A percentile compares a stretch with the other conserved stretches of the same genome.
These are phyloP conservation scores for Colletotrichum sp. DNA, from an alignment of 2,329 filamentous ascomycete genomes.

Conservation along the genomic window DNA sequence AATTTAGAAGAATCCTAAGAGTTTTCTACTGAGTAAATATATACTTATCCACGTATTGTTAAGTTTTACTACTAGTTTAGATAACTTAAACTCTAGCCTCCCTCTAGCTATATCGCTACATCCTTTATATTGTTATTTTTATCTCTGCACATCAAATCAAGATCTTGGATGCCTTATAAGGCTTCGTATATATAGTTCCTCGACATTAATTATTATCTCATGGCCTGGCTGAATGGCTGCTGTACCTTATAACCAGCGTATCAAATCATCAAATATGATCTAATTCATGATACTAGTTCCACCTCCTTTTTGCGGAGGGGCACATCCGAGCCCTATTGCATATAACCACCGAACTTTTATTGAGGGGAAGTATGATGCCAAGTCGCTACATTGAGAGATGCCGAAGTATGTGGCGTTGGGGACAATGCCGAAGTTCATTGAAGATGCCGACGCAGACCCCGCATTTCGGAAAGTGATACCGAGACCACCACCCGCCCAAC, in stretches of 20 bases:
- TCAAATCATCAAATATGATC: background rate
- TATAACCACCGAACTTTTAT: accelerated
- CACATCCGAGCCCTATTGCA: background rate
- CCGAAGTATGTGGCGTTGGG: background rate
- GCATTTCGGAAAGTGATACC: background rate
- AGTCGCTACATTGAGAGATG: background rate
- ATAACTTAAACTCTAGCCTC: background rate
- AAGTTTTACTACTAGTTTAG: no score
- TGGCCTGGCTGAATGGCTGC: background rate
- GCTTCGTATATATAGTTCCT: accelerated
- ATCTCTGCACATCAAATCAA: accelerated
- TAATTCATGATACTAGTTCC: background rate
- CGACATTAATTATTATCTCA: background rate
- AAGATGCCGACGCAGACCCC: background rate
- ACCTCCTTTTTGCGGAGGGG: background rate
- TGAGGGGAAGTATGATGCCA: background rate
- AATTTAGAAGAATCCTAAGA: no score
- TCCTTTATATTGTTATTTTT: no score
- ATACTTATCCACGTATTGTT: no score
- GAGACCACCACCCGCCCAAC: background rate
- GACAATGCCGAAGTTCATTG: background rate
- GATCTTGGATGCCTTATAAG: background rate
- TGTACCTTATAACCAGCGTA: background rate
- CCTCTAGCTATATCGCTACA: background rate
- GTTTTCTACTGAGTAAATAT: no score